Evolutionary conservation across 2,329 filamentous ascomycete genomes (phyloP), one percentile per base, ranked within the genome.

Genomic region (Monilinia fructicola): DNA sequence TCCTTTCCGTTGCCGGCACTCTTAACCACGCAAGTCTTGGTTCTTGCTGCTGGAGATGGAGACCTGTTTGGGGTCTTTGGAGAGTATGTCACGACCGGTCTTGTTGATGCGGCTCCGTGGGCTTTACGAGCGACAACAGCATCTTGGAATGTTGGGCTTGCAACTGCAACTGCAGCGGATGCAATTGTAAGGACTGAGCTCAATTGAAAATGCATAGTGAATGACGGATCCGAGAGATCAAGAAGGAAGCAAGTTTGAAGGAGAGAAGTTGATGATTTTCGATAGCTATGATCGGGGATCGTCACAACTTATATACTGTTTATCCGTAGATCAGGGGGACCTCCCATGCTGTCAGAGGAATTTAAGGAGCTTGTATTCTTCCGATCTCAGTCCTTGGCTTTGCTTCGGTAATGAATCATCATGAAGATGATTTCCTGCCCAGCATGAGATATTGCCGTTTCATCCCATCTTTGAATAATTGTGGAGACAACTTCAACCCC

Each of bases 201-300:
- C 50, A 73, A 55, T 38, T 72, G 72, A 50, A 74, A 70, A 46
- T 71, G 68, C 74, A 75, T 75, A 50, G 67, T 73, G 69, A 61
- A n/a, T 14, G 23, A n/a, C 14, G 23, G 16, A 50, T 26, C 12
- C 26, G 56, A 56, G 42, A 31, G 16, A 48, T 64, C 9, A 23
- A 54, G 28, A 42, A 16, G 31, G 31, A 35, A 4, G 16, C 21
- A 52, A 63, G 26, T n/a, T n/a, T 55, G 50, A 54, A 21, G 12
- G 26, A 44, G 16, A 16, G 16, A 50, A 42, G 23, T 52, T 52
- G 35, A 23, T 9, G 26, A 7, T 31, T 64, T 53, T 40, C 21
- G 5, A 14, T 23, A 14, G n/a, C 28, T 35, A 53, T 52, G 14
- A 23, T 48, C n/a, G 64, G 55, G 55, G 14, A 14, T 26, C 26